Base-by-base conservation (phyloP, 352 stramenopile genomes). In the Phytophthora colocasiae region DNA sequence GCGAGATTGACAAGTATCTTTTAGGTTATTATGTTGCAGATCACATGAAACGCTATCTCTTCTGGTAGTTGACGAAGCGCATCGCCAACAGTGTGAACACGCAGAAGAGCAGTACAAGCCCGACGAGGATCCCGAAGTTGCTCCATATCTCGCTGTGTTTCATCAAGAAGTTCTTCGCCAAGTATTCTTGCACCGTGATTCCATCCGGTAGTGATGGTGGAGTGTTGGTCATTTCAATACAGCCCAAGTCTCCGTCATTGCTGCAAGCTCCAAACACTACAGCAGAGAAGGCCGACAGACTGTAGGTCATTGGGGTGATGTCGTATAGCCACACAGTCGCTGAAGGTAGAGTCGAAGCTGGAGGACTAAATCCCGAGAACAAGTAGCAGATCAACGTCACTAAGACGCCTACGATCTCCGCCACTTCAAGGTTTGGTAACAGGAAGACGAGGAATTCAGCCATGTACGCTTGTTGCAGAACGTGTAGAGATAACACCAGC, bases 31-130 rank as follows among this genome's bases (percentile, higher is more conserved):
- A 22, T 22, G 19, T 22, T 22, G 19, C 19, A 22, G 19, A 22
- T 22, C 19, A 22, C 19, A 22, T 22, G 19, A 7, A 5, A 11
- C 29, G 6, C 11, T 73, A 80, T 32, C 61, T 60, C 50, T 81
- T 81, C 66, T 81, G 73, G 46, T 76, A 57, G 50, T 78, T 78
- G 11, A 70, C 9, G 31, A 63, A 81, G 6, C 73, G 69, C 38
- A 78, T 58, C 2, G 69, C 54, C 12, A 78, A 43, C 26, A 78
- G 38, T 11, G 46, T 56, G 3, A 73, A 38, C 4, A 69, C 36
- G 11, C 52, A 24, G 31, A 76, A 75, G 12, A 73, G 10, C 10
- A 57, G 19, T 0, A 73, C 14, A 24, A 67, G 51, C 2, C 11
- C 59, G 10, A 61, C 27, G 7, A 67, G 6, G 12, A 69, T 39